phyloP scores from a whole-genome alignment of 2,329 filamentous ascomycete genomes.

The Rhynchosporium graminicola region DNA sequence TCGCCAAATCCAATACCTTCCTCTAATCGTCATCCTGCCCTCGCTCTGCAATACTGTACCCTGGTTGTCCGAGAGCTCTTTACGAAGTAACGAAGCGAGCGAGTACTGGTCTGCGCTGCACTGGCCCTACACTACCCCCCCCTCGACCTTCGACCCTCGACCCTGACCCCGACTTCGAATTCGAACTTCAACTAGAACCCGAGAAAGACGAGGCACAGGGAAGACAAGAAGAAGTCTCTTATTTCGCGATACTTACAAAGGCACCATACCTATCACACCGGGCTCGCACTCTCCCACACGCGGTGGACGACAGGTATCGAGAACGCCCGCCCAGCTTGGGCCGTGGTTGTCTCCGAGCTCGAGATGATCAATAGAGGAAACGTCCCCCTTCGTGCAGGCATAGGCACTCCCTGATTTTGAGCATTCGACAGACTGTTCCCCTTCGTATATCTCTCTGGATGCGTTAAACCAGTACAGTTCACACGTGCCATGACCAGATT shows the following conservation, averaged over 20 bases:
- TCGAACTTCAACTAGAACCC: no score
- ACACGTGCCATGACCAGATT: constrained; percentile 21
- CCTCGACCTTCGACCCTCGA: background rate
- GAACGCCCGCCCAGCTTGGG: constrained; percentile 32
- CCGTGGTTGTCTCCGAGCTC: constrained; percentile 33
- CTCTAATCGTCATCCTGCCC: no score
- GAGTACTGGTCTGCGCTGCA: no score
- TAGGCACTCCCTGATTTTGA: constrained; percentile 39
- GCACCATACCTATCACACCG: background rate
- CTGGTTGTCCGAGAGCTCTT: no score
- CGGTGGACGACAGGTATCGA: constrained; percentile 19
- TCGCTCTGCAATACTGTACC: no score
- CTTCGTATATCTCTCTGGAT: constrained; percentile 25
- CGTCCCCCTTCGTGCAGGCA: constrained; percentile 40
- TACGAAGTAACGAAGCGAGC: no score
- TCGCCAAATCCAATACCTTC: no score
- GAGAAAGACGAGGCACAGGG: no score
- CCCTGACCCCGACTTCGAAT: no score
- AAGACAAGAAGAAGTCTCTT: background rate
- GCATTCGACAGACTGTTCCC: constrained; percentile 24
- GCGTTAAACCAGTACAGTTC: constrained; percentile 26
- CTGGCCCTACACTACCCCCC: background rate
- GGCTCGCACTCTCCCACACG: constrained; percentile 10
- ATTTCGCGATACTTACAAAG: constrained; percentile 12
- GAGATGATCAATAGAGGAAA: constrained; percentile 40